A percentile compares a stretch with the other conserved stretches of the same genome.
Conservation (phyloP, 257 asterid species). For the Solanum bulbocastanum region DNA sequence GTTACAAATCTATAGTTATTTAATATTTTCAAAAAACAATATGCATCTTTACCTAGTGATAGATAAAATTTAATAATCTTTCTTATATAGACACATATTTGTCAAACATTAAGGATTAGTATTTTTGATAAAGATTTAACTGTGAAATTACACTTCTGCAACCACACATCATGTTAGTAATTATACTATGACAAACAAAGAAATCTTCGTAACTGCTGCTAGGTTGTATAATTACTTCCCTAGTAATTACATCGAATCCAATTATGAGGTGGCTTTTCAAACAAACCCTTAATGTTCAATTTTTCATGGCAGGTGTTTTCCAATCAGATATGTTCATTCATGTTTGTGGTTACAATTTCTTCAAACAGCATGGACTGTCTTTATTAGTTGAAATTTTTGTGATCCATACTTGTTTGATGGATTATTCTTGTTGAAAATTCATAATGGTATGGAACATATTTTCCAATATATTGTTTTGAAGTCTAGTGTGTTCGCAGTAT, state of each 20-base stretch:
- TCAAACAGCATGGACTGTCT: neutral
- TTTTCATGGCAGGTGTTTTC: neutral
- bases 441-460: neutral
- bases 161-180: neutral
- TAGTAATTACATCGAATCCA: neutral
- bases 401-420: neutral
- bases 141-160: neutral
- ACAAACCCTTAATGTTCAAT: neutral
- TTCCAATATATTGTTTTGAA: constrained; percentile 15
- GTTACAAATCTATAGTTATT: neutral
- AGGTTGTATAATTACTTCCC: neutral
- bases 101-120: neutral
- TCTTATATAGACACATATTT: neutral
- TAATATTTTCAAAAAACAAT: neutral
- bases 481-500: constrained; percentile 32
- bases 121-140: neutral
- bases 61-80: neutral
- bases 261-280: neutral
- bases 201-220: neutral
- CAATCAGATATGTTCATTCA: neutral
- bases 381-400: neutral
- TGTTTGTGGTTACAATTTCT: neutral
- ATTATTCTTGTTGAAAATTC: neutral
- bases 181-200: neutral
- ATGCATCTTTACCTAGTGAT: neutral